phyloP scores from a whole-genome alignment of 139 green algal species.

The Limnomonas spitsbergensis region DNA sequence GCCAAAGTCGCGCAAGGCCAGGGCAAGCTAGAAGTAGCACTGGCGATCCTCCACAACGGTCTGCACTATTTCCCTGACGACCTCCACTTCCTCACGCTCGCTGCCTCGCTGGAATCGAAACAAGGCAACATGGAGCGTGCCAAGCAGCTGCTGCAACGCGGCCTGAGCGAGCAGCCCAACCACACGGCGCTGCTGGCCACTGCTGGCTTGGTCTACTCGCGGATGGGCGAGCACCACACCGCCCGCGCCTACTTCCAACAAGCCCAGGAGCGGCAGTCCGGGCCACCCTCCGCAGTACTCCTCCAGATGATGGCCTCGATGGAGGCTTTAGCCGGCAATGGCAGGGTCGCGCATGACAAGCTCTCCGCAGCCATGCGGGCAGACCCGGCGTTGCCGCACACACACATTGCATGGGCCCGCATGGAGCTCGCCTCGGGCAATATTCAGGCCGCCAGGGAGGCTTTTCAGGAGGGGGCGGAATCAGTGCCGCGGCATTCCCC shows the following conservation, averaged over 20 bases:
- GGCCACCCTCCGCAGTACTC: constrained; percentile 28
- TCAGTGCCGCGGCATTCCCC: constrained; percentile 28
- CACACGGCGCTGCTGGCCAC: constrained; percentile 29
- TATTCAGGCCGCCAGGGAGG: constrained; percentile 15
- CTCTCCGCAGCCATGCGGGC: background rate
- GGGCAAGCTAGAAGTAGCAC: constrained; percentile 11
- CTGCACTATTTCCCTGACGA: constrained; percentile 24
- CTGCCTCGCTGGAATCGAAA: constrained; percentile 29
- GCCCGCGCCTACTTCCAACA: constrained; percentile 21
- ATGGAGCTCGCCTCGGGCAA: constrained; percentile 24
- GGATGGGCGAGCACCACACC: background rate
- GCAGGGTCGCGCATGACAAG: background rate
- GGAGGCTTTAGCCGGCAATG: background rate
- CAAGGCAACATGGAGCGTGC: constrained; percentile 21
- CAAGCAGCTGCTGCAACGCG: constrained; percentile 2
- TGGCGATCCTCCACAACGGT: constrained; percentile 17
- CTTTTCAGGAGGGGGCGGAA: constrained; percentile 39
- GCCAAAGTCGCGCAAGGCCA: background rate
- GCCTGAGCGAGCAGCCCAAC: constrained; percentile 21
- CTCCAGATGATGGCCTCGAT: background rate
- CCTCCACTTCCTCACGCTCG: constrained; percentile 28
- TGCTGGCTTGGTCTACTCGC: constrained; percentile 12
- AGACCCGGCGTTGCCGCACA: background rate
- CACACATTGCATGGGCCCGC: constrained; percentile 20
- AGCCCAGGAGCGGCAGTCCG: constrained; percentile 14